Evolutionary conservation across 2,329 filamentous ascomycete species (phyloP), one percentile per base, ranked within the genome.

Genomic region (Xylariaceae sp.): DNA sequence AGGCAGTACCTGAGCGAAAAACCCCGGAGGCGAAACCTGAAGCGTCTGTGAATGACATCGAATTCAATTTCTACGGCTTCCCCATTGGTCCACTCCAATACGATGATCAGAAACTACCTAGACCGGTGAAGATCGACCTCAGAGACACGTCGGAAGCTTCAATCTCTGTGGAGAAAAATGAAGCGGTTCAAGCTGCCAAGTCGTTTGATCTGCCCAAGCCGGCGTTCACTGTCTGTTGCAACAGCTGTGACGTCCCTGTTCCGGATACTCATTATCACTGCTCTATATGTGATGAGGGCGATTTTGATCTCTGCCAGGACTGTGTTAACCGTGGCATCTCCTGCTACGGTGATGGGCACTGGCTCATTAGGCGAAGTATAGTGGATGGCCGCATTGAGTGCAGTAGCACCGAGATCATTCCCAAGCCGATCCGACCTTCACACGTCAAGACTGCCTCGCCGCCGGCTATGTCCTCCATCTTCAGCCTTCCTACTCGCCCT

Each of bases 211-310:
- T 54, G 58, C 46, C 65, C 57, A 56, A 65, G 60, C 57, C 65
- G 67, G 53, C 80, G 46, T 96, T 91, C 72, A 88, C 88, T 9
- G 91, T 99, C 44, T 95, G 89, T 77, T 99, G 94, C 81, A 97
- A 99, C 75, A 81, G 83, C 69, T 99, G 94, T 72, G 87, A 90
- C 62, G 78, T 76, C 58, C 82, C 85, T 42, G 90, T 96, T 65
- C 81, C 86, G 31, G 85, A 90, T 64, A 81, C 84, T 50, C 92
- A 99, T 73, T 99, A 89, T 72, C 94, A 99, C 74, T 99, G 95
- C 77, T 88, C 88, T 62, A 89, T 88, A 55, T 99, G 94, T 69
- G 90, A 97, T 61, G 83, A 87, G 54, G 94, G 92, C 41, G 94
- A 99, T 71, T 99, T 91, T 66, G 94, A 99, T 68, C 81, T 99